These are phyloP conservation scores for Mycena alexandri DNA, from an alignment of 768 basidiomycete genomes.

Conservation along the genomic window DNA sequence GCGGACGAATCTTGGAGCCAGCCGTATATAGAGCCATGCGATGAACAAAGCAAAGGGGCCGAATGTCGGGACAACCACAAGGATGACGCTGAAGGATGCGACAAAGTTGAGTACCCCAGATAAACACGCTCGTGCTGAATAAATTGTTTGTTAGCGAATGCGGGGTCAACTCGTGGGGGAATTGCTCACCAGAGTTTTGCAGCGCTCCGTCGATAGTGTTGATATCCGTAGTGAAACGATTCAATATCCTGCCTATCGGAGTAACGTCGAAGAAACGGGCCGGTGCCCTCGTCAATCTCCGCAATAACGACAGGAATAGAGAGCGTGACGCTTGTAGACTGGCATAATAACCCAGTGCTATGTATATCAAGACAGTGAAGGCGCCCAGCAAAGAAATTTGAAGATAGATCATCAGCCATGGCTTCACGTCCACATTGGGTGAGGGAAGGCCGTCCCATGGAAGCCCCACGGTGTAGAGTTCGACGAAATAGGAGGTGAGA, in stretches of 20 bases:
- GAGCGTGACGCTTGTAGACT: slow-evolving; percentile 75
- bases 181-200: slow-evolving; percentile 56
- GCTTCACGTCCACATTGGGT: slow-evolving; percentile 69
- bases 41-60: slow-evolving; percentile 76
- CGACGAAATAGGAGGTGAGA: slow-evolving; percentile 33
- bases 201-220: slow-evolving; percentile 78
- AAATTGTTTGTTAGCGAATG: too few species aligned
- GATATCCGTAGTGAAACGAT: slow-evolving; percentile 84
- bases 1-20: slow-evolving; percentile 71
- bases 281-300: slow-evolving; percentile 70
- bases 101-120: slow-evolving; percentile 71
- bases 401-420: slow-evolving; percentile 76
- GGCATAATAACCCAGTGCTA: slow-evolving; percentile 75
- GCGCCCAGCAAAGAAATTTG: slow-evolving; percentile 73
- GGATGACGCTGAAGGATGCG: slow-evolving; percentile 73
- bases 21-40: slow-evolving; percentile 74
- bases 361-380: slow-evolving; percentile 64
- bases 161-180: too few species aligned
- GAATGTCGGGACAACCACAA: slow-evolving; percentile 73
- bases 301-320: slow-evolving; percentile 68
- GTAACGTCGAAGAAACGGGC: slow-evolving; percentile 80
- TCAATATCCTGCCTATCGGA: slow-evolving; percentile 82
- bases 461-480: slow-evolving; percentile 41
- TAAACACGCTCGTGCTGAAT: slow-evolving; percentile 58
- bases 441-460: slow-evolving; percentile 68